A percentile compares a stretch with the other conserved stretches of the same genome.
These are phyloP conservation scores for Elongisporangium anandrum DNA, from an alignment of 352 stramenopile genomes.

Conservation along the genomic window DNA sequence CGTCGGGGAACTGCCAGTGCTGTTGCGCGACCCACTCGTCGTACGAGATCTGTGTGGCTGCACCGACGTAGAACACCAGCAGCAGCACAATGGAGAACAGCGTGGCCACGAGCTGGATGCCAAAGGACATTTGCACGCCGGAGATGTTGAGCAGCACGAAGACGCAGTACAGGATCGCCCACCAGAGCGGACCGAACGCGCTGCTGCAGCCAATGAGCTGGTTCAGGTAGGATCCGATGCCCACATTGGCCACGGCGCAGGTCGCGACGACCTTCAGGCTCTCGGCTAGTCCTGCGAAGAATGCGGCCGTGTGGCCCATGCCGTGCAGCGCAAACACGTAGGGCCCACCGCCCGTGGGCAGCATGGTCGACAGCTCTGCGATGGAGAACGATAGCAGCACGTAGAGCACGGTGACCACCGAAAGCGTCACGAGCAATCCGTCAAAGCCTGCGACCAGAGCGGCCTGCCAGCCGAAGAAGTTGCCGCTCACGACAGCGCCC, in stretches of 20 bases:
- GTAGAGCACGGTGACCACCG: constrained; percentile 64
- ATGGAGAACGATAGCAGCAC: constrained; percentile 68
- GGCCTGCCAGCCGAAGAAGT: constrained; percentile 75
- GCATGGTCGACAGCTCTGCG: constrained; percentile 56
- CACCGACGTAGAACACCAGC: constrained; percentile 54
- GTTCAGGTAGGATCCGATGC: constrained; percentile 59
- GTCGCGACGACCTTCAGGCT: constrained; percentile 57
- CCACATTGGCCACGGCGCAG: constrained; percentile 36
- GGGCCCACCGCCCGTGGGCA: constrained; percentile 53
- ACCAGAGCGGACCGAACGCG: constrained; percentile 46
- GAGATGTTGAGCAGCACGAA: constrained; percentile 61
- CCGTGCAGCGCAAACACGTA: constrained; percentile 68
- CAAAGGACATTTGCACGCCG: constrained; percentile 56
- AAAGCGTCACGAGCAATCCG: constrained; percentile 51
- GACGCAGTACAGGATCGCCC: constrained; percentile 44
- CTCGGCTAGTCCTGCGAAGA: constrained; percentile 63
- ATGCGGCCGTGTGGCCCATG: constrained; percentile 42
- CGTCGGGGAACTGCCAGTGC: constrained; percentile 38
- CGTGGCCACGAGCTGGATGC: constrained; percentile 50
- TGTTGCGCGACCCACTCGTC: constrained; percentile 43
- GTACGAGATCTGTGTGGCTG: constrained; percentile 47
- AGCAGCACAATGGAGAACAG: constrained; percentile 44
- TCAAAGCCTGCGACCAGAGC: constrained; percentile 60
- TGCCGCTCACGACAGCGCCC: constrained; percentile 58
- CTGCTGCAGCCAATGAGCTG: constrained; percentile 36